Percentiles rank a stretch among this genome's conserved stretches.
Evolutionary conservation across 805 yeast genomes (phyloP).

Genomic region (Komagataella mondaviorum): DNA sequence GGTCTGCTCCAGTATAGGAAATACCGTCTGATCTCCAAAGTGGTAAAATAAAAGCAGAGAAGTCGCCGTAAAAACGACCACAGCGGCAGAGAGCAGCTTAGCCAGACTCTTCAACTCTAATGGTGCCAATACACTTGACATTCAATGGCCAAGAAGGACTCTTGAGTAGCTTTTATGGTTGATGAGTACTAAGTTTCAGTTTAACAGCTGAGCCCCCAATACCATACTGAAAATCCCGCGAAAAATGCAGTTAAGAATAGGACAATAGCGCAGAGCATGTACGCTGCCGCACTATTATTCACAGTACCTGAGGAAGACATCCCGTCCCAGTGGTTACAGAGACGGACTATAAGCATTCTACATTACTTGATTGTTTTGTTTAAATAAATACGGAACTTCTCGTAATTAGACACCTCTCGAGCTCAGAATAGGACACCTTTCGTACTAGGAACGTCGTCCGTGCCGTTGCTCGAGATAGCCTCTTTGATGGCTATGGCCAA

Average conservation of each 20-base stretch:
- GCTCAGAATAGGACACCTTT: conserved; percentile 78
- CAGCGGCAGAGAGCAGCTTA: not conserved
- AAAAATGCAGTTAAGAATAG: not conserved
- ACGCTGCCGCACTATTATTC: not conserved
- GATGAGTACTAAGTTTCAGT: not conserved
- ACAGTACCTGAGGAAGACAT: not conserved
- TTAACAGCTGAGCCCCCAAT: not conserved
- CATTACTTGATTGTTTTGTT: not conserved
- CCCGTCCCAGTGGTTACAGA: not conserved
- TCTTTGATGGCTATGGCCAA: conserved; percentile 85
- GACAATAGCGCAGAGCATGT: not conserved
- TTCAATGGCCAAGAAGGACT: not conserved
- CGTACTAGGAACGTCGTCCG: conserved; percentile 88
- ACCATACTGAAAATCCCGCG: not conserved
- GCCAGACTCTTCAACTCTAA: not conserved
- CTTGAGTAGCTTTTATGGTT: not conserved
- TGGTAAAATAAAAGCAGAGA: not conserved
- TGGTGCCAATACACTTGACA: not conserved
- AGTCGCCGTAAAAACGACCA: not conserved
- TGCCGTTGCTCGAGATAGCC: conserved; percentile 72
- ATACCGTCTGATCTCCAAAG: not conserved
- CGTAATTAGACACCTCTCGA: not conserved
- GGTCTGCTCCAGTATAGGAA: not conserved
- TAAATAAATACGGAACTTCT: not conserved
- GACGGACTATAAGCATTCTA: not conserved